These are phyloP conservation scores for Elaeis guineensis DNA, from an alignment of 176 grass and related monocot genomes.

Conservation along the genomic window DNA sequence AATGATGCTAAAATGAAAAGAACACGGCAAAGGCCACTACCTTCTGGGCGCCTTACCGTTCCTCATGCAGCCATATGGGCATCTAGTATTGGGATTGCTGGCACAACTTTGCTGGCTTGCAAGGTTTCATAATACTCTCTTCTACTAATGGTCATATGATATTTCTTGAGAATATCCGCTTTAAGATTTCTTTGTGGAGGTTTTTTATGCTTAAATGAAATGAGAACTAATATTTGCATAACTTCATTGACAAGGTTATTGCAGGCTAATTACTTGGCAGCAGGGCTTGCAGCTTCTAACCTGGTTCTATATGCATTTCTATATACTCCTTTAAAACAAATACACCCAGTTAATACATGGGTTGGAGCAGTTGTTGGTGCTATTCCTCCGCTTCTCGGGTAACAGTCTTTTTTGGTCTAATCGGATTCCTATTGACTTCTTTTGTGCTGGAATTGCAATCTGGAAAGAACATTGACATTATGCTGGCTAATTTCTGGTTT, in stretches of 20 bases:
- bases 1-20: conserved; percentile 97
- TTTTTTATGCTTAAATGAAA: conserved; percentile 11
- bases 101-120: conserved; percentile 71
- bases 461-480: neutral
- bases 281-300: conserved; percentile 83
- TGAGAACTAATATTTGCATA: conserved; percentile 39
- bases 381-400: conserved; percentile 97
- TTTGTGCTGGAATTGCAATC: neutral
- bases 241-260: conserved; percentile 50
- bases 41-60: conserved; percentile 70
- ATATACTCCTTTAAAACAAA: conserved; percentile 98
- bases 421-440: conserved; percentile 1
- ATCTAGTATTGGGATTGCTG: conserved; percentile 70
- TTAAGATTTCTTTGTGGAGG: too few species aligned
- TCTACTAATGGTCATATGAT: too few species aligned
- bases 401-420: conserved; percentile 13
- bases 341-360: conserved; percentile 98
- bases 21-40: conserved; percentile 63
- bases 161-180: too few species aligned
- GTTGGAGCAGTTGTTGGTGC: conserved; percentile 94
- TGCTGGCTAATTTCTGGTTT: neutral
- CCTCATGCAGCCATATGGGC: conserved; percentile 87
- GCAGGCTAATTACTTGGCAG: conserved; percentile 82
- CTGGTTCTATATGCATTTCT: conserved; percentile 92
- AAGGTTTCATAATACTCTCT: conserved; percentile 47